phyloP scores from a whole-genome alignment of 352 stramenopile species.

The Globisporangium orthogonon region DNA sequence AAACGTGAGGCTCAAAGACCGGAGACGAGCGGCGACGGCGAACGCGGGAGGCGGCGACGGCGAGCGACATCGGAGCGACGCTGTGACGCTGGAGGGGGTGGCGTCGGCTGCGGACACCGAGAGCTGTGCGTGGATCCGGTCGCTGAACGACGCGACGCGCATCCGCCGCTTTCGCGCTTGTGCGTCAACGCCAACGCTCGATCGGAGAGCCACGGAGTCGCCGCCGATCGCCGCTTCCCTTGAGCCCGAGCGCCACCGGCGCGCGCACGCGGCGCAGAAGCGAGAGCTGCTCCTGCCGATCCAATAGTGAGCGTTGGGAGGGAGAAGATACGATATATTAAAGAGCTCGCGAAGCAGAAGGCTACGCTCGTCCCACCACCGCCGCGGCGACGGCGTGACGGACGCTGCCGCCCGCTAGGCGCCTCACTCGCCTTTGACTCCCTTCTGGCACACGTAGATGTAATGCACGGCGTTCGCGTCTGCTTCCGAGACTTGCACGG shows the following conservation, averaged over 20 bases:
- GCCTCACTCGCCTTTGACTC: constrained; percentile 35
- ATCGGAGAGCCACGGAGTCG: no score
- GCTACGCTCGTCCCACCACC: no score
- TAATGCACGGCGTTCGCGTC: constrained; percentile 95
- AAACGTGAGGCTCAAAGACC: constrained; percentile 3
- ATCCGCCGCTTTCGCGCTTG: background rate
- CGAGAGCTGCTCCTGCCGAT: background rate
- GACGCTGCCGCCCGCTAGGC: background rate
- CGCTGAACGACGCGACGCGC: constrained; percentile 1
- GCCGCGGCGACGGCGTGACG: background rate
- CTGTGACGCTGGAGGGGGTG: background rate
- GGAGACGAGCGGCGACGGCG: constrained; percentile 1
- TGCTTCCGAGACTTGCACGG: constrained; percentile 88
- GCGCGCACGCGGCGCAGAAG: background rate
- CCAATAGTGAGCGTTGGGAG: background rate
- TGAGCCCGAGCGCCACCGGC: no score
- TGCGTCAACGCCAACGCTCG: background rate
- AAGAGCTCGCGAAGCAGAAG: background rate
- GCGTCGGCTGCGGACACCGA: background rate
- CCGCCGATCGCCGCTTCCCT: no score
- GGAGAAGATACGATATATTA: constrained; percentile 12
- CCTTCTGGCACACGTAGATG: constrained; percentile 95
- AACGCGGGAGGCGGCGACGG: background rate
- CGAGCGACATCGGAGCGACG: background rate
- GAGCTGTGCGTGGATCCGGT: background rate